These are phyloP conservation scores for Aspergillus sclerotioniger DNA, from an alignment of 495 filamentous ascomycete genomes.

Conservation along the genomic window DNA sequence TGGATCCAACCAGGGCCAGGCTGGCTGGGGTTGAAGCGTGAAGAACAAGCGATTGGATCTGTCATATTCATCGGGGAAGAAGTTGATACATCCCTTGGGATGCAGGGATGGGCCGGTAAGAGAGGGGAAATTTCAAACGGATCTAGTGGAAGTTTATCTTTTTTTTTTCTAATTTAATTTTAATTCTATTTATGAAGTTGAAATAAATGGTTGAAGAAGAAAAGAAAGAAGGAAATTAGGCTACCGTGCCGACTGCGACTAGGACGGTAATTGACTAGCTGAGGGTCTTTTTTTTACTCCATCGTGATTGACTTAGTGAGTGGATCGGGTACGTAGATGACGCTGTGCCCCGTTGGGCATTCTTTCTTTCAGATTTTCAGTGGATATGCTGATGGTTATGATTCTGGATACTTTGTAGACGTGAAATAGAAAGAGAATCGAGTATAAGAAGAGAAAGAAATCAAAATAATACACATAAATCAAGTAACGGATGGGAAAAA, in stretches of 20 bases:
- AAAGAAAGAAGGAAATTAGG: too few relatives aligned
- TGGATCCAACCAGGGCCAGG: background rate
- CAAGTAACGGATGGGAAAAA: background rate
- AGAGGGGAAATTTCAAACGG: background rate
- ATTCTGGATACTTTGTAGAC: too few relatives aligned
- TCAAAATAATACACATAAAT: too few relatives aligned
- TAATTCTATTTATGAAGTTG: too few relatives aligned
- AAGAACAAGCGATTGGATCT: slow-evolving; percentile 1
- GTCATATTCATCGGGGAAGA: background rate
- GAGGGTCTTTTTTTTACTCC: too few relatives aligned
- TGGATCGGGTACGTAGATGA: too few relatives aligned
- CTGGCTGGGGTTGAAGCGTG: background rate
- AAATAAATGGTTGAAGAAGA: too few relatives aligned
- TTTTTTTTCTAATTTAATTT: background rate
- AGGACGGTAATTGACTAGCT: too few relatives aligned
- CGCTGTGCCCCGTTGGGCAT: too few relatives aligned
- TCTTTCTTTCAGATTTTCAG: too few relatives aligned
- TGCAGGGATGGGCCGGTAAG: background rate
- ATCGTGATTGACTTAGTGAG: too few relatives aligned
- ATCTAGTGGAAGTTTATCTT: background rate
- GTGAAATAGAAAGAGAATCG: background rate
- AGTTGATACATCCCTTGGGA: slow-evolving; percentile 3
- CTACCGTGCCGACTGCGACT: too few relatives aligned
- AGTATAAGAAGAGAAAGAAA: background rate
- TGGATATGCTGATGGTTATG: background rate